Percentiles rank a stretch among this genome's conserved stretches.
phyloP scores from a whole-genome alignment of 805 yeast genomes.

The Lipomyces chichibuensis region DNA sequence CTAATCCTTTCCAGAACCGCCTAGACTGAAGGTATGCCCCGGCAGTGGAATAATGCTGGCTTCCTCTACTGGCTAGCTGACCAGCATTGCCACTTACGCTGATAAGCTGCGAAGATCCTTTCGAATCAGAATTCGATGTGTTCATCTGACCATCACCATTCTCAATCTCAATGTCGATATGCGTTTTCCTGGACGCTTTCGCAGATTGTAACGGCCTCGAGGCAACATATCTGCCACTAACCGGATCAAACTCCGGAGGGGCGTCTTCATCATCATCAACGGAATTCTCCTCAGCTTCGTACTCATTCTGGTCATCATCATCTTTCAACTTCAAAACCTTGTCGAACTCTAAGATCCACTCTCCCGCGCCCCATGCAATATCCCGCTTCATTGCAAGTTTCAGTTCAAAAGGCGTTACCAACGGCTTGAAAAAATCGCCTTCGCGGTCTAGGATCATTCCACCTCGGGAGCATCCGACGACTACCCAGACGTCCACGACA shows the following conservation, averaged over 20 bases:
- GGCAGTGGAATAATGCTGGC: slow-evolving; percentile 78
- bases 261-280: slow-evolving; percentile 51
- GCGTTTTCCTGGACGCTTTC: slow-evolving; percentile 56
- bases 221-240: slow-evolving; percentile 74
- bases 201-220: slow-evolving; percentile 63
- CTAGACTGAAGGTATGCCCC: slow-evolving; percentile 73
- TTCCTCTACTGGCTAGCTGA: slow-evolving; percentile 63
- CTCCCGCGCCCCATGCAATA: slow-evolving; percentile 80
- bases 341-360: slow-evolving; percentile 85
- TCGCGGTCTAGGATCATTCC: slow-evolving; percentile 82
- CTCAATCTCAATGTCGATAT: slow-evolving; percentile 61
- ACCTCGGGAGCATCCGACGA: slow-evolving; percentile 91
- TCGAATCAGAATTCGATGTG: neutral
- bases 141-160: slow-evolving; percentile 33
- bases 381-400: slow-evolving; percentile 76
- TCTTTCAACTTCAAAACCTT: slow-evolving; percentile 50
- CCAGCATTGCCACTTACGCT: slow-evolving; percentile 49
- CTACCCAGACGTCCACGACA: slow-evolving; percentile 91
- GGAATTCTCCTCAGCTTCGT: slow-evolving; percentile 39
- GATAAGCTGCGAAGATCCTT: slow-evolving; percentile 20
- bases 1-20: slow-evolving; percentile 81
- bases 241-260: slow-evolving; percentile 80
- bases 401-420: slow-evolving; percentile 91
- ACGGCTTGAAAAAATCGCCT: slow-evolving; percentile 85
- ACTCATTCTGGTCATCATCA: slow-evolving; percentile 26